phyloP scores from a whole-genome alignment of 1,139 yeast species.

The Chernovozyma sophiae-reginae region DNA sequence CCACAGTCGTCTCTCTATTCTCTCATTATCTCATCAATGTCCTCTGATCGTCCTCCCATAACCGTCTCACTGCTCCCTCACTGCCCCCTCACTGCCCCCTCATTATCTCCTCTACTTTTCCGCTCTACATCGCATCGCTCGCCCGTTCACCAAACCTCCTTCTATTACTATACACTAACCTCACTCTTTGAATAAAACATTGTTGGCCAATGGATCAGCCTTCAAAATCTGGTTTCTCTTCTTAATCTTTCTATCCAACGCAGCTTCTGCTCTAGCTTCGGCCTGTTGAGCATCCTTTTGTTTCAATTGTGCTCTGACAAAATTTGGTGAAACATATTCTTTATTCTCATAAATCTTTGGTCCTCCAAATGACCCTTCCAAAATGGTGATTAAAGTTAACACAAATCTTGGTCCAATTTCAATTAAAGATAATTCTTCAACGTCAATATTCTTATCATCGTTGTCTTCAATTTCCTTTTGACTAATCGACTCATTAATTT shows the following conservation, averaged over 20 bases:
- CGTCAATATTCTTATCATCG: conserved; percentile 26
- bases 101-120: background rate
- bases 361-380: conserved; percentile 97
- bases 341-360: conserved; percentile 96
- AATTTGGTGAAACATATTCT: conserved; percentile 94
- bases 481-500: conserved; percentile 71
- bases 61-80: background rate
- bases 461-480: conserved; percentile 47
- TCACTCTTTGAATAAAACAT: conserved; percentile 58
- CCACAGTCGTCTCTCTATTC: no score
- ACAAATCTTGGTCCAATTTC: conserved; percentile 98
- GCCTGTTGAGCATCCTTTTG: conserved; percentile 82
- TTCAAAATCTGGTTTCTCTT: conserved; percentile 72
- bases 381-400: conserved; percentile 82
- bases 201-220: conserved; percentile 83
- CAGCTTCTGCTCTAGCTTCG: conserved; percentile 72
- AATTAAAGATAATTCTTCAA: conserved; percentile 65
- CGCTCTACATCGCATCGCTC: no score
- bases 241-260: conserved; percentile 69
- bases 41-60: background rate
- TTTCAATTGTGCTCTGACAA: conserved; percentile 84
- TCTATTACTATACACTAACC: background rate
- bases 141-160: background rate
- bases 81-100: background rate
- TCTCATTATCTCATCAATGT: background rate